A percentile compares a stretch with the other conserved stretches of the same genome.
phyloP scores from a whole-genome alignment of 352 stramenopile genomes.

The Thraustotheca clavata region DNA sequence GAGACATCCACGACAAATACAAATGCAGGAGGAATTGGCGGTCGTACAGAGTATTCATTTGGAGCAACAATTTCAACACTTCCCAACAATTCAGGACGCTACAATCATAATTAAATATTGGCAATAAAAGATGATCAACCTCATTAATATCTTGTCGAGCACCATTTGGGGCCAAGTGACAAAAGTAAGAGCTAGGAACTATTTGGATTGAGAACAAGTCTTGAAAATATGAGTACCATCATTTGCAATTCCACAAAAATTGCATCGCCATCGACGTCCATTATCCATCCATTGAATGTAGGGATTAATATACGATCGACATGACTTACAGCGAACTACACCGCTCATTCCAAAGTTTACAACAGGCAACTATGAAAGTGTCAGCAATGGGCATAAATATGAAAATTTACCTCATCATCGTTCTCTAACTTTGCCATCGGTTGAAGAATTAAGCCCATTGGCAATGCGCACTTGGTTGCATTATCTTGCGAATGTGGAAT shows the following conservation, averaged over 20 bases:
- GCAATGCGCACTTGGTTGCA: constrained; percentile 74
- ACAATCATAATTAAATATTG: background rate
- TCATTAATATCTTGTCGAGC: constrained; percentile 90
- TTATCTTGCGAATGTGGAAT: constrained; percentile 79
- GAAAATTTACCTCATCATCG: constrained; percentile 24
- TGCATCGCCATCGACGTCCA: constrained; percentile 79
- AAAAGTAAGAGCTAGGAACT: constrained; percentile 96
- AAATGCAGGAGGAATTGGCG: constrained; percentile 77
- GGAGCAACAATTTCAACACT: constrained; percentile 81
- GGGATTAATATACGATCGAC: constrained; percentile 85
- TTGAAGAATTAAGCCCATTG: constrained; percentile 77
- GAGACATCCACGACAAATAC: constrained; percentile 89
- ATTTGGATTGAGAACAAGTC: background rate
- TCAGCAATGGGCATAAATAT: background rate
- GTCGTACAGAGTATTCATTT: constrained; percentile 87
- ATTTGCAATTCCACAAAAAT: constrained; percentile 83
- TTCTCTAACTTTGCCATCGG: constrained; percentile 61
- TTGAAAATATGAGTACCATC: constrained; percentile 24
- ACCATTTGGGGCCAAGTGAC: constrained; percentile 92
- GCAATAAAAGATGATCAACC: constrained; percentile 50
- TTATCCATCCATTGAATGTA: constrained; percentile 88
- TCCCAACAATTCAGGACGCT: constrained; percentile 67
- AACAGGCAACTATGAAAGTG: constrained; percentile 44
- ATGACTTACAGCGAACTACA: constrained; percentile 69
- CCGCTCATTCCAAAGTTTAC: constrained; percentile 82